Evolutionary conservation across 164 flowering plant species (phyloP), one percentile per base, ranked within the genome.

Genomic region (Paratinospora sagittata): DNA sequence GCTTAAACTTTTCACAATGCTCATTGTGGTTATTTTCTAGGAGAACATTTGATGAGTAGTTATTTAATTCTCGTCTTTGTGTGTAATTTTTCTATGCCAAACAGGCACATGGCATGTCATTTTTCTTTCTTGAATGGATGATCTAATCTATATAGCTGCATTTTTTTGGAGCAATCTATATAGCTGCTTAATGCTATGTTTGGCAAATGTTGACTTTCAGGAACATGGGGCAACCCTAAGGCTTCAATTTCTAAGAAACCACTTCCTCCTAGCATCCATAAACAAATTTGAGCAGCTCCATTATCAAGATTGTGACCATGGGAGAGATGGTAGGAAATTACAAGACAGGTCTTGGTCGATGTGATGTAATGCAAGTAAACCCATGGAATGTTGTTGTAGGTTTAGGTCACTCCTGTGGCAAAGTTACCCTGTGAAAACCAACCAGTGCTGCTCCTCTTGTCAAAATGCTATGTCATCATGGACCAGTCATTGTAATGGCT

Each of bases 351-450:
- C 74, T 85, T 11, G 97, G 97, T 39, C 90, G 88, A 43, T 80
- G 88, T 26, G 80, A 81, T 67, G 86, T 81, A 67, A 88, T 94
- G 95, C 80, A 82, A 66, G 89, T 80, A 27, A 94, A 94, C 71
- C 89, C 91, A 39, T 90, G 67, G 85, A 94, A 94, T 78, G 84
- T 86, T 26, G 94, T 95, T 33, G 75, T 89, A 47, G 88, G 84
- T 41, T 77, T 89, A 70, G 99, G 97, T 58, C 99, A 95, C 76
- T 81, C 90, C 10, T 73, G 79, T 36, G 96, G 98, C 23, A 85
- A 85, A 58, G 89, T 90, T 33, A 88, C 89, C 78, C 91, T 92
- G 99, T 95, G 98, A 97, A 91, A 89, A 79, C 96, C 98, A 27
- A 92, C 96, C 57, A 87, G 83, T 70, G 72, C 84, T 8, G 81